Conservation (phyloP, 139 green algal species). For the Desmodesmus armatus region DNA sequence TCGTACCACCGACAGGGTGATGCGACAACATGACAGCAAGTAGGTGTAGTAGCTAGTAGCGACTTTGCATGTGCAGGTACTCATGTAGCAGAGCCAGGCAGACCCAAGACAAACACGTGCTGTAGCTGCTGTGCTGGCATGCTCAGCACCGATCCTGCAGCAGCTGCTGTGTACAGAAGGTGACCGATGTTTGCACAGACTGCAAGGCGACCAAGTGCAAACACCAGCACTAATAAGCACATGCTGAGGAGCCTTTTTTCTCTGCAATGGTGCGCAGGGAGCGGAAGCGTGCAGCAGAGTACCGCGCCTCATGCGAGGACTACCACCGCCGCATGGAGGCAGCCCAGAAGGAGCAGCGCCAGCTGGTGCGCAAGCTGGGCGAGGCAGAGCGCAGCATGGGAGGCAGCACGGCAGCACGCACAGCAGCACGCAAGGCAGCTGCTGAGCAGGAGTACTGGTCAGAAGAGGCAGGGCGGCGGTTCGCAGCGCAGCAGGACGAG, state of each 20-base stretch:
- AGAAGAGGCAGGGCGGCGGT: slow-evolving; percentile 64
- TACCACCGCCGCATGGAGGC: slow-evolving; percentile 61
- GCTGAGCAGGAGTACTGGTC: slow-evolving; percentile 66
- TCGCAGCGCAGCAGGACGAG: slow-evolving; percentile 77
- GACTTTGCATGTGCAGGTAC: too few species aligned
- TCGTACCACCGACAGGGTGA: neutral
- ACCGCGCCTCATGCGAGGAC: slow-evolving; percentile 55
- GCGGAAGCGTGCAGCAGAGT: slow-evolving; percentile 59
- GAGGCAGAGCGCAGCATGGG: slow-evolving; percentile 42
- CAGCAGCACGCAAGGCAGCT: slow-evolving; percentile 33
- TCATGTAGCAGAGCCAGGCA: too few species aligned
- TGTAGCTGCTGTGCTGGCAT: neutral
- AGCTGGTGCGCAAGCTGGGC: slow-evolving; percentile 62
- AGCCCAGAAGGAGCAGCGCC: slow-evolving; percentile 63
- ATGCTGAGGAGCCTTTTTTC: neutral
- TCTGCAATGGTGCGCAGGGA: too few species aligned
- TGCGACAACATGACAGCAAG: neutral
- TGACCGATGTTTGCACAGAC: too few species aligned
- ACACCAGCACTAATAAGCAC: neutral
- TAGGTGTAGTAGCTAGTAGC: neutral
- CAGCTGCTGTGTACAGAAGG: neutral
- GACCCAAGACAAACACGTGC: too few species aligned
- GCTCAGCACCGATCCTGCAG: neutral
- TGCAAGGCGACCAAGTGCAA: neutral
- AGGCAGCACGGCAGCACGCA: slow-evolving; percentile 6